phyloP scores from a whole-genome alignment of 306 rosid genomes.

The Mimosa bimucronata region DNA sequence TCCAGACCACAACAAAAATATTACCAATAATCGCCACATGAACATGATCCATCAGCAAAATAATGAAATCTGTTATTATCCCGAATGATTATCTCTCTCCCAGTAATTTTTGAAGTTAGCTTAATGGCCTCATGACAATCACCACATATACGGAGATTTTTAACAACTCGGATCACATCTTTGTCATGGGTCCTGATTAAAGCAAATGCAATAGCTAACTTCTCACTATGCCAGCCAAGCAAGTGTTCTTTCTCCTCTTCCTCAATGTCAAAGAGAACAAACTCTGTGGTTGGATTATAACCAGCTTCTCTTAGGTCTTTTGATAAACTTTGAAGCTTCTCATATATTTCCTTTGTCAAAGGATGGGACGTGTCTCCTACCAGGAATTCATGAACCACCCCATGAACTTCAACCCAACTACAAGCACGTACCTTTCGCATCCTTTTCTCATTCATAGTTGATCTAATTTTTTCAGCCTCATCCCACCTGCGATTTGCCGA shows the following conservation, averaged over 20 bases:
- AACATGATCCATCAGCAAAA: conserved; percentile 64
- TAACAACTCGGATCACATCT: conserved; percentile 64
- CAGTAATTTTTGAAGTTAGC: conserved; percentile 60
- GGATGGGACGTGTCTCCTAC: conserved; percentile 73
- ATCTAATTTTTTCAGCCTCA: conserved; percentile 65
- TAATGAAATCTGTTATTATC: conserved; percentile 72
- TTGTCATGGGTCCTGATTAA: conserved; percentile 47
- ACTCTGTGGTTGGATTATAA: conserved; percentile 73
- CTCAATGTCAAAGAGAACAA: conserved; percentile 72
- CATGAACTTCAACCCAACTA: conserved; percentile 77
- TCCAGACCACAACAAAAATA: background rate
- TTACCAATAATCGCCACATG: conserved; percentile 79
- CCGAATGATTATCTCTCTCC: conserved; percentile 61
- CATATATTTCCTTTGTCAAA: conserved; percentile 60
- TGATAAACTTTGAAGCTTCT: conserved; percentile 57
- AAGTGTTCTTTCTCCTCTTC: conserved; percentile 77
- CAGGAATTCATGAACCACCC: conserved; percentile 66
- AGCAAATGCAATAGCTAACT: conserved; percentile 76
- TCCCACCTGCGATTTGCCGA: conserved; percentile 64
- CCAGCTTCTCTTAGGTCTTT: conserved; percentile 70
- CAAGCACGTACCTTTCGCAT: conserved; percentile 65
- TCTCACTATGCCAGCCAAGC: conserved; percentile 77
- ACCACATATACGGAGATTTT: conserved; percentile 77
- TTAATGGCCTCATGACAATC: conserved; percentile 79
- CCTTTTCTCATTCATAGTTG: conserved; percentile 58